Evolutionary conservation across 208 protist genomes (phyloP).

Genomic region (Trypanosomatidae sp.): DNA sequence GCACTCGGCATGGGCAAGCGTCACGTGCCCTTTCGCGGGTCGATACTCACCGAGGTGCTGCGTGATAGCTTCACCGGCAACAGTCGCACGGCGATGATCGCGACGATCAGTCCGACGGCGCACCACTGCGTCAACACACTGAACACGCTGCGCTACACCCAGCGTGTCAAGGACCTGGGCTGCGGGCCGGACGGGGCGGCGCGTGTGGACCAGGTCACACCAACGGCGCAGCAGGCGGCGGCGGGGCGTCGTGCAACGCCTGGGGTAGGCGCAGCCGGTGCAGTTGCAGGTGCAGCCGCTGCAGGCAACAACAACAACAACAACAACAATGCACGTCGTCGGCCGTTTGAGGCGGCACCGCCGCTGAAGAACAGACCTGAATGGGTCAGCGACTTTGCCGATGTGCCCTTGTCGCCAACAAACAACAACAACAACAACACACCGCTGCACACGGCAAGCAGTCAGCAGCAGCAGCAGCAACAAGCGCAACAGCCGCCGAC

Average conservation of each 20-base stretch:
- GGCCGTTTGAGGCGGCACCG: slow-evolving; percentile 28
- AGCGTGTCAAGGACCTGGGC: slow-evolving; percentile 92
- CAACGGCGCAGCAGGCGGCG: slow-evolving; percentile 6
- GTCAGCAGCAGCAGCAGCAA: slow-evolving; percentile 1
- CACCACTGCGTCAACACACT: slow-evolving; percentile 93
- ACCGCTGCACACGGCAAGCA: neutral
- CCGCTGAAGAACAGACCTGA: slow-evolving; percentile 37
- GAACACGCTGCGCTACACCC: slow-evolving; percentile 98
- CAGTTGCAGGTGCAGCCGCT: too few species aligned
- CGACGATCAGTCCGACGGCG: slow-evolving; percentile 88
- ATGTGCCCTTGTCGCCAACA: neutral
- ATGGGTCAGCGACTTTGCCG: slow-evolving; percentile 64
- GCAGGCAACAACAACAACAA: too few species aligned
- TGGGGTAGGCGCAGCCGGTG: too few species aligned
- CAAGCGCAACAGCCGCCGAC: slow-evolving; percentile 1
- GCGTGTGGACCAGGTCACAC: slow-evolving; percentile 28
- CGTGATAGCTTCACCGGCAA: slow-evolving; percentile 96
- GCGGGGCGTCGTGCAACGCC: slow-evolving; percentile 2
- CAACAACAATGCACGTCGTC: slow-evolving; percentile 5
- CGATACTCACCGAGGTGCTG: slow-evolving; percentile 95
- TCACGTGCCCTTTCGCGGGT: slow-evolving; percentile 97
- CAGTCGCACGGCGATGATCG: slow-evolving; percentile 95
- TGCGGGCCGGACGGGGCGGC: slow-evolving; percentile 21
- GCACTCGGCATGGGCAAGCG: slow-evolving; percentile 90
- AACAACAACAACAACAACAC: slow-evolving; percentile 1